Conservation (phyloP, 345 rosid genomes). For the Bruguiera gymnorhiza region DNA sequence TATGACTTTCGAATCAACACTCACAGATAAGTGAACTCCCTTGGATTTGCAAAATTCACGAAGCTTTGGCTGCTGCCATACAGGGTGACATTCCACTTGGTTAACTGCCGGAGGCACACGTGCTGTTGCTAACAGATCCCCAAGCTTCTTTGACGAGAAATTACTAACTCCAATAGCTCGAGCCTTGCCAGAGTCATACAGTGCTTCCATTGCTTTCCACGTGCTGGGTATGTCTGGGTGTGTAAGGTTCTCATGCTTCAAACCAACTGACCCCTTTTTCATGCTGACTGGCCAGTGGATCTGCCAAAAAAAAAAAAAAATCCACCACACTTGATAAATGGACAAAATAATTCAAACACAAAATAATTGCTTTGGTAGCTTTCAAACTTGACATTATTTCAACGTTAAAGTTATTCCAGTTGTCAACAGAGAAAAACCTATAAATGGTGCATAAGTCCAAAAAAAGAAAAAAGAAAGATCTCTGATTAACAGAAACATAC, state of each 20-base stretch:
- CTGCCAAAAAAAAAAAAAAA: slow-evolving; percentile 19
- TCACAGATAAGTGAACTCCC: slow-evolving; percentile 57
- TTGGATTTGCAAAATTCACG: slow-evolving; percentile 54
- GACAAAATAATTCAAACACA: neutral
- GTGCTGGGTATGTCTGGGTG: slow-evolving; percentile 48
- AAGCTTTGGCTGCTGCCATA: slow-evolving; percentile 55
- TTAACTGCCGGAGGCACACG: slow-evolving; percentile 34
- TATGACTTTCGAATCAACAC: slow-evolving; percentile 10
- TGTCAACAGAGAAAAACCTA: too few relatives aligned
- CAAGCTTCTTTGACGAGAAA: slow-evolving; percentile 49
- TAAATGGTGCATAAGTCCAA: too few relatives aligned
- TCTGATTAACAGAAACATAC: too few relatives aligned
- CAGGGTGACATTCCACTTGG: slow-evolving; percentile 64
- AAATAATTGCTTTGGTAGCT: too few relatives aligned
- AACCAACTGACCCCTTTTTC: slow-evolving; percentile 41
- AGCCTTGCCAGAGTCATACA: slow-evolving; percentile 57
- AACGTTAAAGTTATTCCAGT: too few relatives aligned
- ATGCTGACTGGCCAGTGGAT: slow-evolving; percentile 65
- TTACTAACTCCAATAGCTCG: slow-evolving; percentile 63
- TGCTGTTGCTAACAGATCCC: slow-evolving; percentile 35
- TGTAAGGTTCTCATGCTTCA: slow-evolving; percentile 41
- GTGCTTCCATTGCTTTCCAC: slow-evolving; percentile 68
- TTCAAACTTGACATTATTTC: too few relatives aligned
- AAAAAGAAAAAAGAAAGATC: too few relatives aligned
- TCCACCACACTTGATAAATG: too few relatives aligned